Evolutionary conservation across 2,329 filamentous ascomycete genomes (phyloP).

Genomic region (Cephalotrichum gorgonifer): DNA sequence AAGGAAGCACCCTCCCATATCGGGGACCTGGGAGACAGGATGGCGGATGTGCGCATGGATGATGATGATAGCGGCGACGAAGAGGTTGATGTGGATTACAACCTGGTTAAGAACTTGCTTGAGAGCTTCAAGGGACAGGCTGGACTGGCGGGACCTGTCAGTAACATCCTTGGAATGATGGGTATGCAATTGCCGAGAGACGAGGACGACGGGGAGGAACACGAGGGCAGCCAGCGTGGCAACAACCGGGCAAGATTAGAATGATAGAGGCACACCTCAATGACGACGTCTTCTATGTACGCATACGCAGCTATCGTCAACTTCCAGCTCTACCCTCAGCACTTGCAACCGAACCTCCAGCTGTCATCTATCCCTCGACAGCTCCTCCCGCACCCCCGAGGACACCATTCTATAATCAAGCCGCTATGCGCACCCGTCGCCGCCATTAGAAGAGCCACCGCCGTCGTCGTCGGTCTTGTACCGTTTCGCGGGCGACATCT

Average conservation of each 20-base stretch:
- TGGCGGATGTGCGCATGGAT: constrained; percentile 9
- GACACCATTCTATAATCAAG: neutral
- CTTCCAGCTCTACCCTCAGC: too few relatives aligned
- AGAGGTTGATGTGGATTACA: constrained; percentile 52
- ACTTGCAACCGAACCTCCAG: too few relatives aligned
- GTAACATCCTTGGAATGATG: constrained; percentile 81
- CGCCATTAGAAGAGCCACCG: neutral
- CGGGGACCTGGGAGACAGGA: constrained; percentile 7
- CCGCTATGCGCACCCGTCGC: neutral
- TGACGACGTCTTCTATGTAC: neutral
- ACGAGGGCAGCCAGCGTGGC: constrained; percentile 7
- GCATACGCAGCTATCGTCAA: too few relatives aligned
- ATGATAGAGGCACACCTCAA: neutral
- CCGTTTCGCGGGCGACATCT: constrained; percentile 34
- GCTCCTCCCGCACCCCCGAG: too few relatives aligned
- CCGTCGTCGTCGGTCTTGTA: constrained; percentile 17
- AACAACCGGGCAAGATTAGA: neutral
- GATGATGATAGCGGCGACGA: constrained; percentile 38
- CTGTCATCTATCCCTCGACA: too few relatives aligned
- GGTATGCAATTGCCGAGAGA: constrained; percentile 73
- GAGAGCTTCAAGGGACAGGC: constrained; percentile 89
- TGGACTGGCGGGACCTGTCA: constrained; percentile 74
- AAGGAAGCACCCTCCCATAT: constrained; percentile 4
- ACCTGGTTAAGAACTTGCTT: constrained; percentile 79
- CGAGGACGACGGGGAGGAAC: constrained; percentile 45